These are phyloP conservation scores for Yamadazyma friedrichii DNA, from an alignment of 1,139 yeast genomes.

Conservation along the genomic window DNA sequence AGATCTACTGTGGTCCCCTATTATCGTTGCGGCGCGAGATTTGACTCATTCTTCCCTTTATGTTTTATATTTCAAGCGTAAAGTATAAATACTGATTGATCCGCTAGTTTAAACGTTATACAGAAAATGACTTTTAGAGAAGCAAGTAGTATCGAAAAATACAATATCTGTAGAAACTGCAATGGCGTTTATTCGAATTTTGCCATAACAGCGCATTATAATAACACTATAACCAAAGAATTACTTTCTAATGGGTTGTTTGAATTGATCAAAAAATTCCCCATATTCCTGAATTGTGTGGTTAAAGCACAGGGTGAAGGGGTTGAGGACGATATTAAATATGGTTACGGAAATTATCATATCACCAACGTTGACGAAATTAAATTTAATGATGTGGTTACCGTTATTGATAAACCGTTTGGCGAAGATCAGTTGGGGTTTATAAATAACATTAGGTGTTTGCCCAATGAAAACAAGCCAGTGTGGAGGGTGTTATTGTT, in stretches of 20 bases:
- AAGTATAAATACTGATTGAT: no score
- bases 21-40: no score
- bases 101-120: no score
- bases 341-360: constrained; percentile 17
- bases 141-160: constrained; percentile 21
- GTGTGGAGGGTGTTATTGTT: constrained; percentile 30
- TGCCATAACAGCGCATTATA: constrained; percentile 26
- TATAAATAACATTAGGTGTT: constrained; percentile 19
- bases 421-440: constrained; percentile 15
- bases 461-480: constrained; percentile 21
- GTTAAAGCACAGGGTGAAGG: constrained; percentile 13
- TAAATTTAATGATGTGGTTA: constrained; percentile 26
- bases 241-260: constrained; percentile 27
- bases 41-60: no score
- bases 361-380: constrained; percentile 21
- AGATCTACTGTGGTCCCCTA: no score
- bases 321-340: constrained; percentile 1
- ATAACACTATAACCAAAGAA: constrained; percentile 14
- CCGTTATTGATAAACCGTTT: constrained; percentile 16
- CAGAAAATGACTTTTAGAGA: constrained; percentile 1
- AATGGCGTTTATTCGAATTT: constrained; percentile 27
- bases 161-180: constrained; percentile 26
- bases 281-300: constrained; percentile 22
- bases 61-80: no score
- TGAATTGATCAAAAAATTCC: constrained; percentile 20